Percentiles rank a stretch among this genome's conserved stretches.
These are phyloP conservation scores for Groenewaldozyma salmanticensis DNA, from an alignment of 805 yeast species.

Conservation along the genomic window DNA sequence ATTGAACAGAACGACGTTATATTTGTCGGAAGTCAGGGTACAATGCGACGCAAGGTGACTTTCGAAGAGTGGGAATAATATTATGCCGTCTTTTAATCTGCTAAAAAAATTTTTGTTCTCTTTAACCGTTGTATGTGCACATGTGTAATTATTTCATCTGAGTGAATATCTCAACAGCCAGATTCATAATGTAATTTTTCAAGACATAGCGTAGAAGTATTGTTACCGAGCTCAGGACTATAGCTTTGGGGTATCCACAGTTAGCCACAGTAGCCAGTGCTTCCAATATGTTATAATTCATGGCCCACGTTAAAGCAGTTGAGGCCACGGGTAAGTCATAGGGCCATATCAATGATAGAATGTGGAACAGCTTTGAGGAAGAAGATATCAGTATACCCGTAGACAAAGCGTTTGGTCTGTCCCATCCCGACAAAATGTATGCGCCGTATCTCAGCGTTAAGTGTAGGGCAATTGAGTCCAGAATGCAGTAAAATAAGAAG, in stretches of 20 bases:
- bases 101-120: background rate
- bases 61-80: constrained; percentile 36
- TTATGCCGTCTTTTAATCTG: background rate
- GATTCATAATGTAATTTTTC: background rate
- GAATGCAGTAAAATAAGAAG: constrained; percentile 28
- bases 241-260: constrained; percentile 28
- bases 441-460: constrained; percentile 30
- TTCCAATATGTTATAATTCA: constrained; percentile 56
- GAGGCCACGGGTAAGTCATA: constrained; percentile 72
- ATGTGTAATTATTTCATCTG: background rate
- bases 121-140: background rate
- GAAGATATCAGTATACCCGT: constrained; percentile 67
- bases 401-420: constrained; percentile 39
- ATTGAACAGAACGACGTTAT: constrained; percentile 48
- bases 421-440: constrained; percentile 26
- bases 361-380: constrained; percentile 76
- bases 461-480: constrained; percentile 28
- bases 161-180: background rate
- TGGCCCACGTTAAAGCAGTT: constrained; percentile 48
- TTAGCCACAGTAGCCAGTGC: constrained; percentile 40
- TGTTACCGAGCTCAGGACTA: constrained; percentile 21
- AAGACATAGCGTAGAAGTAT: constrained; percentile 7
- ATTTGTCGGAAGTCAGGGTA: constrained; percentile 37
- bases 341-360: constrained; percentile 93
- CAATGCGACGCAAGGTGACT: constrained; percentile 28